Evolutionary conservation across 2,329 filamentous ascomycete species (phyloP), one percentile per base, ranked within the genome.

Genomic region (Colletotrichum tanaceti): DNA sequence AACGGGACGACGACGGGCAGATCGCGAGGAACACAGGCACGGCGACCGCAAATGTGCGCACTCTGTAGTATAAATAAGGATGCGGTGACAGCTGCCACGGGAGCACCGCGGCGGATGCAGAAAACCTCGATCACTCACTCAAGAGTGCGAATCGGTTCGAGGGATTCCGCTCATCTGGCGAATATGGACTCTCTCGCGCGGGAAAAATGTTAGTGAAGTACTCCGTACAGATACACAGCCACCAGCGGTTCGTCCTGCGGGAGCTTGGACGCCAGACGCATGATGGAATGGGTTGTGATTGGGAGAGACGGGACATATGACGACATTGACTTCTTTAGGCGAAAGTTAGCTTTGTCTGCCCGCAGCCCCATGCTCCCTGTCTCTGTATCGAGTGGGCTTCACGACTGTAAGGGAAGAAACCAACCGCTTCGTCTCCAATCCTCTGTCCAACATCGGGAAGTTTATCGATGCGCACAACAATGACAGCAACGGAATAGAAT

Each of bases 281-380:
- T 46, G 24, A 14, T 54, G 32, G 9, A 35, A 35, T 35, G 32
- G 32, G 32, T 24, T 11, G n/a, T 38, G n/a, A 4, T 58, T 41
- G 39, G 54, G 46, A 63, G 60, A 28, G 35, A 10, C 53, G 41
- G n/a, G 16, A 44, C 54, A 28, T 47, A 68, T 68, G 65, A 68
- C 65, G 65, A 65, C 58, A 68, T 68, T 22, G 54, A 68, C 59
- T 67, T 24, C 50, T 43, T 18, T 53, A 16, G 4, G n/a, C 35
- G 14, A 44, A 38, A 47, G 28, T 38, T 38, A 57, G 57, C 41
- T 52, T 47, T 58, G 11, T 20, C 24, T 24, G 47, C 24, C n/a
- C 32, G 24, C n/a, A n/a, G n/a, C 43, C 32, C 22, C 14, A n/a
- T 24, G 28, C 32, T 13, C 18, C 20, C 18, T 14, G 22, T 13